These are phyloP conservation scores for Fusarium goolgardi DNA, from an alignment of 2,329 filamentous ascomycete species.

Conservation along the genomic window DNA sequence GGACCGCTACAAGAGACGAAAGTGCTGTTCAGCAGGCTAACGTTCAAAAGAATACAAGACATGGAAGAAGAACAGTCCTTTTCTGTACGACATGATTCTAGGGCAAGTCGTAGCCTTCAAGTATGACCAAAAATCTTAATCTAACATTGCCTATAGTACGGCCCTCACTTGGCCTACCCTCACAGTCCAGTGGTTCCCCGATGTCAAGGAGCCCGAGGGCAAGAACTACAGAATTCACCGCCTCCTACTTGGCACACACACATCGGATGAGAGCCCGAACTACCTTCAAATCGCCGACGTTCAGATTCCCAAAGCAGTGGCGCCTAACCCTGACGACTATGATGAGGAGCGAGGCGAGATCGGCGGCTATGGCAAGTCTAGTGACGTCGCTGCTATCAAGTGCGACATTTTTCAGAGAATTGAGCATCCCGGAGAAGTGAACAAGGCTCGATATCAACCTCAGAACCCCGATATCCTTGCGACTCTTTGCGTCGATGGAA, in stretches of 20 bases:
- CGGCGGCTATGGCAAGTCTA: conserved; percentile 86
- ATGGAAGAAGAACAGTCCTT: conserved; percentile 99
- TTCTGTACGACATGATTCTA: conserved; percentile 97
- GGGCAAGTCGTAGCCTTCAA: conserved; percentile 62
- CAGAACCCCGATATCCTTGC: conserved; percentile 98
- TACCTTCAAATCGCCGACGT: conserved; percentile 96
- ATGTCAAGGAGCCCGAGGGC: conserved; percentile 87
- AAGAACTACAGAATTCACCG: conserved; percentile 91
- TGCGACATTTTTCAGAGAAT: conserved; percentile 96
- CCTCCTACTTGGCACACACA: conserved; percentile 93
- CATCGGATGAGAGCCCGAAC: conserved; percentile 85
- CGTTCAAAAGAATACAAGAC: conserved; percentile 87
- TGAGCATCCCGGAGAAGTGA: conserved; percentile 95
- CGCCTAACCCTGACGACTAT: conserved; percentile 83
- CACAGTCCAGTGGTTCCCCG: conserved; percentile 97
- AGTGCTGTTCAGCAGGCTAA: conserved; percentile 29
- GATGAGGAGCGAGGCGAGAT: conserved; percentile 94
- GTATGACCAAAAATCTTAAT: background rate
- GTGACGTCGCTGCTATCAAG: conserved; percentile 77
- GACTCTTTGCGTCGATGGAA: conserved; percentile 88
- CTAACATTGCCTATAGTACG: conserved; percentile 61
- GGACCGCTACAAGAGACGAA: conserved; percentile 4
- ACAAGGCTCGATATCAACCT: conserved; percentile 97
- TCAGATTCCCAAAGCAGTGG: conserved; percentile 84
- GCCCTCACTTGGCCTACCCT: conserved; percentile 97